Base-by-base conservation (phyloP, 371 early-diverging fungal species). In the Rhizomucor pusillus region DNA sequence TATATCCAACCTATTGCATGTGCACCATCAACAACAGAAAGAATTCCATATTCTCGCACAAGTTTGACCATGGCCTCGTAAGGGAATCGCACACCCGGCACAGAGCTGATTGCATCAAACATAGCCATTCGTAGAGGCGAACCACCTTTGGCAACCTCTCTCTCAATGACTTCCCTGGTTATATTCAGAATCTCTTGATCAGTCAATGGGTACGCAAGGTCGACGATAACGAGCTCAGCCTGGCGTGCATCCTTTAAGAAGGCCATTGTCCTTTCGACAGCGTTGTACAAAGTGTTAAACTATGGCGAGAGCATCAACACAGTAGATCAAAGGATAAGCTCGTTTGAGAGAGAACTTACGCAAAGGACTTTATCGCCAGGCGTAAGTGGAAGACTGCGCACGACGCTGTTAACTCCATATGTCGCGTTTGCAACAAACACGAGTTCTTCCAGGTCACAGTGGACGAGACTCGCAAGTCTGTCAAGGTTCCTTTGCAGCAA, bases 1-100 rank as follows among this genome's bases (percentile, higher is more conserved):
- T 29, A 29, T 29, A 3, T 29, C 29, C 7, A 7, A 66, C 72
- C 89, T 22, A 88, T 74, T 3, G 80, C 74, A 56, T 90, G 90
- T 1, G 90, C 90, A 23, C 85, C 91, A 60, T 89, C 91, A 3
- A 90, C 66, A 48, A 89, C 56, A 13, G 81, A 77, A 24, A 81
- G 55, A 45, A 89, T 82, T 9, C 69, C 69, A 40, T 82, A 58
- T 22, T 77, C 66, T 16, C 65, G 57, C 6, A 87, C 57, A 24
- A 85, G 55, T 12, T 69, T 52, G 16, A 71, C 57, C n/a, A 87
- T 54, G 5, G 66, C 60, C 54, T 87, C 75, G 57, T 81, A 75
- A 0, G 89, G 90, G 23, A 89, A 76, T 22, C 74, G 22, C 1
- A 80, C 72, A 10, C 60, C 80, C 45, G 84, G 85, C 0, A 72